Conservation (phyloP, 352 stramenopile genomes). For the Phytophthora idaei region DNA sequence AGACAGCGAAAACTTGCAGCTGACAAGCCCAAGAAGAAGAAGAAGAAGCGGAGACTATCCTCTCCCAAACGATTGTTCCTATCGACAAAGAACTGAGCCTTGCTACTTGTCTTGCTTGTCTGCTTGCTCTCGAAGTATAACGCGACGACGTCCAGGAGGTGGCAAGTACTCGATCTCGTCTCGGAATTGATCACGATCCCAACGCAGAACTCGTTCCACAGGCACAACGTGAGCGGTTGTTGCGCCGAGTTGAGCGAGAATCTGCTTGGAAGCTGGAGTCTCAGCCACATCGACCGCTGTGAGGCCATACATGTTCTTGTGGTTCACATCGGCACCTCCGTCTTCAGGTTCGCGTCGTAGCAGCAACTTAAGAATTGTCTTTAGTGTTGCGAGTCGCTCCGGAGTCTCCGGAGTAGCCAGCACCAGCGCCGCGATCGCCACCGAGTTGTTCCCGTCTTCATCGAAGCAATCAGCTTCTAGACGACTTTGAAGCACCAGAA, state of each 20-base stretch:
- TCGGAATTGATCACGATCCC: conserved; percentile 55
- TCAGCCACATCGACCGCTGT: conserved; percentile 64
- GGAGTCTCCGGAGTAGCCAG: conserved; percentile 29
- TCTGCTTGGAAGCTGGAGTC: conserved; percentile 42
- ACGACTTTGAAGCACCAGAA: conserved; percentile 49
- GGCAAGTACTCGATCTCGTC: conserved; percentile 53
- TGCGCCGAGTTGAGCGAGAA: conserved; percentile 51
- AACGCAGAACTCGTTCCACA: conserved; percentile 55
- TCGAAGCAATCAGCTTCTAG: conserved; percentile 68
- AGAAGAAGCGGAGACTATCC: conserved; percentile 21
- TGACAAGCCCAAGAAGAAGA: conserved; percentile 23
- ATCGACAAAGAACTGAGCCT: conserved; percentile 40
- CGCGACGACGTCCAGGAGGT: conserved; percentile 35
- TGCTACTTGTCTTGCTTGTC: conserved; percentile 7
- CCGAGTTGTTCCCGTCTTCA: conserved; percentile 75
- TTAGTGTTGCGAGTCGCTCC: conserved; percentile 21
- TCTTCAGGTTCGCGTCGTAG: conserved; percentile 30
- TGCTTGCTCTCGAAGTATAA: conserved; percentile 33
- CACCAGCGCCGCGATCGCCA: conserved; percentile 55
- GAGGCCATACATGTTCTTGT: conserved; percentile 75
- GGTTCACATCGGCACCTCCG: conserved; percentile 57
- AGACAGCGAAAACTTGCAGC: conserved; percentile 18
- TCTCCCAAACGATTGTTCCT: conserved; percentile 65
- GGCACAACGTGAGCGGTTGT: conserved; percentile 47
- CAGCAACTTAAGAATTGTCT: conserved; percentile 34